A percentile compares a stretch with the other conserved stretches of the same genome.
Evolutionary conservation across 2,329 filamentous ascomycete species (phyloP).

Genomic region (Cladosporium sp.): DNA sequence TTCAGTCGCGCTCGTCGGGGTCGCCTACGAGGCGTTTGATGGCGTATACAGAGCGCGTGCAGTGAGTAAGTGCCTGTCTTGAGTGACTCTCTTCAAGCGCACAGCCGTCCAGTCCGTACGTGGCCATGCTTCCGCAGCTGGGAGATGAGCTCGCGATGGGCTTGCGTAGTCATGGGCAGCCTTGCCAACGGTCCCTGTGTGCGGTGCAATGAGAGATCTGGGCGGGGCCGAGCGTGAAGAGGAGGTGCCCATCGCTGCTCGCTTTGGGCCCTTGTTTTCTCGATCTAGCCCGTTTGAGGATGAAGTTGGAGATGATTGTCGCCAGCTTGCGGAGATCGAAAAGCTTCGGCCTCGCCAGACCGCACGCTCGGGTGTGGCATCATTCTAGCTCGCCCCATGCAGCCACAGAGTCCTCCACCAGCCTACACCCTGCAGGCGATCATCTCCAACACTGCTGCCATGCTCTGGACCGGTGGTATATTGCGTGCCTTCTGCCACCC

Average conservation of each 20-base stretch:
- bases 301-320: background rate
- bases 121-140: background rate
- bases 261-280: background rate
- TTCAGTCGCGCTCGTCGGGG: background rate
- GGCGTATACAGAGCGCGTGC: background rate
- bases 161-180: background rate
- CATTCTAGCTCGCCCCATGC: conserved; percentile 3
- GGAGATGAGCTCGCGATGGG: background rate
- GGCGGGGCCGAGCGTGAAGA: conserved; percentile 1
- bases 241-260: background rate
- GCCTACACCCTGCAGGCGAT: conserved; percentile 3
- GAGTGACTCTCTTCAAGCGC: background rate
- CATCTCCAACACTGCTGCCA: background rate
- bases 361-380: background rate
- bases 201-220: background rate
- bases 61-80: background rate
- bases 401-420: no score
- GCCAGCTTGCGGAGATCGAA: background rate
- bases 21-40: background rate
- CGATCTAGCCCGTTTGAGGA: background rate
- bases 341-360: background rate
- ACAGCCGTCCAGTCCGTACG: background rate
- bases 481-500: background rate
- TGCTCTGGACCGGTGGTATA: background rate
- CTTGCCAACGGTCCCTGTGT: background rate